phyloP scores from a whole-genome alignment of 768 basidiomycete species.

The Podaxis pistillaris region DNA sequence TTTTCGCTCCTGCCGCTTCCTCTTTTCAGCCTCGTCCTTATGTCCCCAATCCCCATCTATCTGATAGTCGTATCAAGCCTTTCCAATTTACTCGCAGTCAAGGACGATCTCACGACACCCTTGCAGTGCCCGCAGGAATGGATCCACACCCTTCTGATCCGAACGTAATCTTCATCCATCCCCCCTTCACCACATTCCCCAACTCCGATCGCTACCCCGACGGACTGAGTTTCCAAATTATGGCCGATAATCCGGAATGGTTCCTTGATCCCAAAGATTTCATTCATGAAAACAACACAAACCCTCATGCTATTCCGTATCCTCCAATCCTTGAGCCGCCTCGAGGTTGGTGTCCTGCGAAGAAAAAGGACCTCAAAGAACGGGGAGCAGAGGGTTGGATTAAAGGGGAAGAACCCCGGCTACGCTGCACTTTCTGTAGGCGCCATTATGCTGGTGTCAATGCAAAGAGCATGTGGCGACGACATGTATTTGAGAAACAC shows the following conservation, averaged over 20 bases:
- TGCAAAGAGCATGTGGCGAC: constrained; percentile 89
- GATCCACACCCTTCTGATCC: constrained; percentile 72
- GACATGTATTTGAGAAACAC: constrained; percentile 88
- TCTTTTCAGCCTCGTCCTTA: constrained; percentile 71
- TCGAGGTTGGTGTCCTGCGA: constrained; percentile 84
- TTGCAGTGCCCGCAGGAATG: constrained; percentile 51
- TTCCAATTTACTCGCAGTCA: constrained; percentile 29
- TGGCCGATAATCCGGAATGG: constrained; percentile 81
- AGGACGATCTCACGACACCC: constrained; percentile 36
- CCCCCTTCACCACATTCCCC: constrained; percentile 71
- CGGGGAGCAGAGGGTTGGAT: constrained; percentile 71
- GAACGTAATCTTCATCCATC: constrained; percentile 66
- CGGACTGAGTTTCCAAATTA: constrained; percentile 66
- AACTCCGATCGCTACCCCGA: constrained; percentile 57
- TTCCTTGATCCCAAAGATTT: constrained; percentile 74
- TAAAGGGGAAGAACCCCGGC: constrained; percentile 75
- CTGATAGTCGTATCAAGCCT: constrained; percentile 23
- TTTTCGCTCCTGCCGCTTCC: constrained; percentile 61
- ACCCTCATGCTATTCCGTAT: constrained; percentile 61
- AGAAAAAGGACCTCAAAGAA: constrained; percentile 75
- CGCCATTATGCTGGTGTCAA: constrained; percentile 84
- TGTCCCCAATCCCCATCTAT: constrained; percentile 33
- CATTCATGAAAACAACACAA: constrained; percentile 41
- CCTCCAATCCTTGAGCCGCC: constrained; percentile 80
- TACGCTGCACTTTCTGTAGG: constrained; percentile 83